Evolutionary conservation across 345 rosid species (phyloP), one percentile per base, ranked within the genome.

Genomic region (Eucalyptus sp.): DNA sequence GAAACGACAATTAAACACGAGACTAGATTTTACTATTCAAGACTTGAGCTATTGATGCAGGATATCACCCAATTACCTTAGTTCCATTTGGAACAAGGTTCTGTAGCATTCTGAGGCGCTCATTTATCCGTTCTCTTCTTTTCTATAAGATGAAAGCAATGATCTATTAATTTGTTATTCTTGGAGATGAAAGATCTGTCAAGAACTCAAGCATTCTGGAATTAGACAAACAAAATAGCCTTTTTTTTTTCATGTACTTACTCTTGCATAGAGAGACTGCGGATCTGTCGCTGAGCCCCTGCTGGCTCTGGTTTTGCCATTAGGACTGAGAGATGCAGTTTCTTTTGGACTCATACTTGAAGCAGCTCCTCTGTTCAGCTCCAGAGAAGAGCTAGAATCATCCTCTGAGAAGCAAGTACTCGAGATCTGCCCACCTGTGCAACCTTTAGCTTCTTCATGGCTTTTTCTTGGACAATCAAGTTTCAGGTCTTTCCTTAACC

Each of bases 11-110:
- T 41, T 1, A 68, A 58, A 22, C n/a, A 50, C 17, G n/a, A 37
- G 66, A 24, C 66, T 3, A 37, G 83, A 71, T 41, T 20, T 76
- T 76, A 76, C 27, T 76, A 37, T 1, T 76, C 46, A 76, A 76
- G 83, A 64, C 20, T 27, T 66, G 27, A 86, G 49, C 9, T 41
- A 49, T 48, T n/a, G 14, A 50, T 48, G 56, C 62, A 79, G 54
- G 83, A n/a, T 29, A 68, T 5, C 46, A 20, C 80, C 33, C 58
- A 44, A 13, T 87, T 91, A 95, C 97, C 97, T 96, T 97, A 88
- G 99, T 96, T 93, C 98, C 98, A 88, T 95, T 97, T 11, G 99
- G 99, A 87, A 97, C 98, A 48, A 97, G 96, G 66, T 89, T 95
- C 92, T 97, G 99, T 68, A 97, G 89, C 89, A 95, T 92, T 87